Base-by-base conservation (phyloP, 805 yeast genomes). In the Lipomyces japonicus region DNA sequence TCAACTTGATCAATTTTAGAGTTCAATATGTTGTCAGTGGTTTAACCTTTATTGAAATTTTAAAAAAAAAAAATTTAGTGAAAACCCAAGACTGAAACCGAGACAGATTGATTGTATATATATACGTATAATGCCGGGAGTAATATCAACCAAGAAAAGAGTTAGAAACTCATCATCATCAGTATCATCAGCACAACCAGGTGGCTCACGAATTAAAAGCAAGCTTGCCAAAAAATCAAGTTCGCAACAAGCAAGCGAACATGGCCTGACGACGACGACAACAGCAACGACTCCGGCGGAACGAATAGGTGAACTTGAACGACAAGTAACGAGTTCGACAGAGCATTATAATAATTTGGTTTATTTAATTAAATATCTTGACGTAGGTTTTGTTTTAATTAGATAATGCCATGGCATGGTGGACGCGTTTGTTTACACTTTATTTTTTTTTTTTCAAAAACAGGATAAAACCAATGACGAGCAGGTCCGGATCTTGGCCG, bases 331-430 rank as follows among this genome's bases (percentile, higher is more conserved):
- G 14, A 37, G 39, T 19, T 71, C 81, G 4, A 66, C 79, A 21
- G 75, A 75, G 52, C 51, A 76, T 52, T 79, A 77, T 63, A 85
- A 85, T 61, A 75, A 78, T 51, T 65, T 84, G 5, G 77, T 73
- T 2, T 61, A 61, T 3, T 65, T 84, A 35, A 51, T 80, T n/a
- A 66, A 66, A 12, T 72, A 71, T 44, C 69, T 75, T 30, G 65
- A 63, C 4, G 36, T 51, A 1, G 56, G 42, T 24, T 16, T 67
- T 18, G 24, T 44, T 21, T 32, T 34, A 12, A n/a, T n/a, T n/a
- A n/a, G n/a, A n/a, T n/a, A n/a, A n/a, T n/a, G n/a, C n/a, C 21
- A 6, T 6, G 37, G 21, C 21, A n/a, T 6, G 37, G 37, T 34
- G 5, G 7, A 12, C 9, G 39, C 9, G 39, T 7, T 6, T 7